These are phyloP conservation scores for Akanthomyces muscarius DNA, from an alignment of 2,329 filamentous ascomycete species.

Conservation along the genomic window DNA sequence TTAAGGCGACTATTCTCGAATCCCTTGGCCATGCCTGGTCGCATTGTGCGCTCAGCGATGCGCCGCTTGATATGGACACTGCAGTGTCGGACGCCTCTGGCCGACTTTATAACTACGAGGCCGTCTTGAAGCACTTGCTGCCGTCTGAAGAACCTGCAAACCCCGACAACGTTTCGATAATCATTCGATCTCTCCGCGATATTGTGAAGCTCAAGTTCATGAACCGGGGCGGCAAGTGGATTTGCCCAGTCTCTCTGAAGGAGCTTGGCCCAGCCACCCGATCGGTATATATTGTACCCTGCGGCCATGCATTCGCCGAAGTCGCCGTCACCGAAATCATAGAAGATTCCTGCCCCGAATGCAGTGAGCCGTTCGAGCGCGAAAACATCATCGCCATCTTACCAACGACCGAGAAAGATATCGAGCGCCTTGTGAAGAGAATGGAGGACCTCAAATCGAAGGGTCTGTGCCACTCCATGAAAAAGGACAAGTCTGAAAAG, in stretches of 20 bases:
- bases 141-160: conserved; percentile 56
- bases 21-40: conserved; percentile 83
- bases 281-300: conserved; percentile 87
- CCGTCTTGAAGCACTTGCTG: conserved; percentile 63
- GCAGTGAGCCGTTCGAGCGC: conserved; percentile 66
- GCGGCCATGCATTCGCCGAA: conserved; percentile 90
- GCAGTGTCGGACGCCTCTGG: conserved; percentile 83
- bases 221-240: conserved; percentile 54
- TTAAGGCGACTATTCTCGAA: conserved; percentile 85
- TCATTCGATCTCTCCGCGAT: conserved; percentile 79
- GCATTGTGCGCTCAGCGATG: conserved; percentile 80
- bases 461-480: conserved; percentile 80
- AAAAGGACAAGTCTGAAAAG: conserved; percentile 64
- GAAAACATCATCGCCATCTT: conserved; percentile 82
- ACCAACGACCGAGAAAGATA: conserved; percentile 65
- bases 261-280: conserved; percentile 74
- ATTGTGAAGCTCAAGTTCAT: conserved; percentile 79
- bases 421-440: conserved; percentile 62
- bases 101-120: conserved; percentile 91
- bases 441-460: conserved; percentile 64
- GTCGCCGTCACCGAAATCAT: conserved; percentile 77
- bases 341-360: conserved; percentile 63
- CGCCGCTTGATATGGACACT: conserved; percentile 62
- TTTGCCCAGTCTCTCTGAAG: conserved; percentile 85
- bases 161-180: conserved; percentile 42